These are phyloP conservation scores for Tetrahymena thermophila DNA, from an alignment of 73 alveolate genomes.

Conservation along the genomic window DNA sequence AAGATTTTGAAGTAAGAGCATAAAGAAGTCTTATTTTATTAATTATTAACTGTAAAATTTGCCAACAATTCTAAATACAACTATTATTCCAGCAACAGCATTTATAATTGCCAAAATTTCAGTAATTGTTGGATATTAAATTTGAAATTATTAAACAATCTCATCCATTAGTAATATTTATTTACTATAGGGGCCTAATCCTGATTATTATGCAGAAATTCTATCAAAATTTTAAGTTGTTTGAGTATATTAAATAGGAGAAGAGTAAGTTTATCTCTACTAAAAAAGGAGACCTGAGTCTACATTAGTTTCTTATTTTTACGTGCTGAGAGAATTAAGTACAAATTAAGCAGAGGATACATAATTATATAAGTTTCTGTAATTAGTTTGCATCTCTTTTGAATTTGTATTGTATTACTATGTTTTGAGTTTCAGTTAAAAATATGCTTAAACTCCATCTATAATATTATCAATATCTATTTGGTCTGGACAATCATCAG, in stretches of 20 bases:
- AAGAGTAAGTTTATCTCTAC: no score
- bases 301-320: background rate
- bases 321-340: background rate
- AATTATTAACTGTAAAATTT: no score
- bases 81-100: background rate
- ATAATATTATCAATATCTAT: background rate
- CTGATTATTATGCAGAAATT: background rate
- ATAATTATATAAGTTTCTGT: background rate
- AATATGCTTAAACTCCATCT: background rate
- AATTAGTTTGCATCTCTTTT: background rate
- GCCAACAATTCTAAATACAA: background rate
- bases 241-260: background rate
- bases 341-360: background rate
- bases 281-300: background rate
- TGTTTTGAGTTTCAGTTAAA: background rate
- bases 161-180: background rate
- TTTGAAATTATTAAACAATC: no score
- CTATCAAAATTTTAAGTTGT: background rate
- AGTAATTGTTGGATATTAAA: background rate
- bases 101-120: background rate
- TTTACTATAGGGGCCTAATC: background rate
- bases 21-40: no score
- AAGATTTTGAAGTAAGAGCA: no score
- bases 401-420: background rate
- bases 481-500: no score